Evolutionary conservation across 2,329 filamentous ascomycete species (phyloP), one percentile per base, ranked within the genome.

Genomic region (Cladosporium oxysporum): DNA sequence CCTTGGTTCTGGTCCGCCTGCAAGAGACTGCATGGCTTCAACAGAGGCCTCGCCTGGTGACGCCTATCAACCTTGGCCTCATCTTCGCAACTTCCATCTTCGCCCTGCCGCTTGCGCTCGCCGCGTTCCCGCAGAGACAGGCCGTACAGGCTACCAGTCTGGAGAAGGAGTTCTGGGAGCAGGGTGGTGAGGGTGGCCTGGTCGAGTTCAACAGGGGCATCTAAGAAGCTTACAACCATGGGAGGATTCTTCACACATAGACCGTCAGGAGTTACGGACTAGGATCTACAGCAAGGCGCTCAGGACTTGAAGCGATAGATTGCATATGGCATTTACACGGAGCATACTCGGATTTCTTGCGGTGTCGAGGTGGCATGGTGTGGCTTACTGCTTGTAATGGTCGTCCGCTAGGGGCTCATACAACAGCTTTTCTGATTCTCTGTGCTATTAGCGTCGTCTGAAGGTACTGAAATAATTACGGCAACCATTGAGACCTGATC

Each of bases 181-280:
- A 86, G 65, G 93, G 92, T 35, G 94, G 93, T 0, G 86, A 90
- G 69, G 86, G 86, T 64, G 93, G 91, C 0, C 83, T 92, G 82
- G 91, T 99, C n/a, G 92, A 96, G 77, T 98, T 99, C 80, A 98
- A 99, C 79, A 87, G 95, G 74, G 95, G 95, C 14, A 94, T 99
- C 73, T 97, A 82, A 79, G 62, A 18, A 37, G 31, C 50, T 31
- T 29, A 53, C 28, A 53, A n/a, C 29, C 23, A 29, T 53, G 50
- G 28, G 28, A 53, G 16, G 50, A 31, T 31, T 29, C 18, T 53
- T n/a, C 50, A 31, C 23, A 28, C 50, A 53, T 53, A 28, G 26
- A 53, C 28, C 28, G 26, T 53, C 50, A n/a, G 50, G 50, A 16
- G 50, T 53, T 53, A 10, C 23, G 50, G 50, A 31, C 28, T 31